Base-by-base conservation (phyloP, 257 asterid genomes). In the Euphrasia confusa region DNA sequence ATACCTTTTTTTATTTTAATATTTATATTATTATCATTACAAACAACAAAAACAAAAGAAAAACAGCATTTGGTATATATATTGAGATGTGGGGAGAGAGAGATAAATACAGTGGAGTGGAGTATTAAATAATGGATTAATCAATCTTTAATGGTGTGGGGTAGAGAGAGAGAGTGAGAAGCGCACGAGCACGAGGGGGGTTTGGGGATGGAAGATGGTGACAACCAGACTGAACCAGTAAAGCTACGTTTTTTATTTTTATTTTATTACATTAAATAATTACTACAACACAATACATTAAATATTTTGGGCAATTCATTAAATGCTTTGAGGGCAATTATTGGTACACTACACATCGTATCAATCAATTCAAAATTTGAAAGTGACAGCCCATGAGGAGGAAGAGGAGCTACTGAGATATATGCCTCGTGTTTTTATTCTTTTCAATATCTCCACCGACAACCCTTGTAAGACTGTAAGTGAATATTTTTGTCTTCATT, bases 361-460 rank as follows among this genome's bases (percentile, higher is more conserved):
- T 57, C 54, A 13, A 56, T 71, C 64, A 21, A 28, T 49, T 66
- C 72, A 66, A 30, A 64, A 69, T 65, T 76, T 79, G 78, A 69
- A 66, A 66, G 71, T 67, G 71, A 78, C 72, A 63, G 61, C 61
- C 48, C 27, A 53, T 28, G 24, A 21, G 24, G 24, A 21, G 24
- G 24, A 21, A 21, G 24, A 21, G 24, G 50, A 62, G 73, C 55
- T 32, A 62, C 67, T 56, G 49, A 62, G 77, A 64, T 67, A 67
- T 63, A 28, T 0, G 69, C 66, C 64, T 6, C 75, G 11, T 39
- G 27, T 49, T 58, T 64, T 71, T 15, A 11, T 52, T 32, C 0
- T 35, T 13, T 45, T 9, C 14, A 53, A 53, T 32, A 11, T 39
- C 58, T 54, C 70, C 82, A 78, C 84, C 84, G 84, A 80, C 90